phyloP scores from a whole-genome alignment of 1,284 basidiomycete genomes.

The Prillingera fragicola region DNA sequence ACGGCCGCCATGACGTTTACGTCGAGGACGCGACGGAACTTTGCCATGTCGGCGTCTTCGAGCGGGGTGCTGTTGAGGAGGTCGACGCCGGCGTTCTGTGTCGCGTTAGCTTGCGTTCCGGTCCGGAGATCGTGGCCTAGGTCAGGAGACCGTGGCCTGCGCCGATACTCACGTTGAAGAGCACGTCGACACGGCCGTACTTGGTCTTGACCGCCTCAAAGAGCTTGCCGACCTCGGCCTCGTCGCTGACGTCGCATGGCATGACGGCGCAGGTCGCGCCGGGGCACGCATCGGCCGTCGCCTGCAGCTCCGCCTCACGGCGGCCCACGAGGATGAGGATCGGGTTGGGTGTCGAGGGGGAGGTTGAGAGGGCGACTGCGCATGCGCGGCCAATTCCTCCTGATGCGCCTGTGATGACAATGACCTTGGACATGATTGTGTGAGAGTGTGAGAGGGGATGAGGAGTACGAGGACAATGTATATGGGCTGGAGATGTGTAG shows the following conservation, averaged over 20 bases:
- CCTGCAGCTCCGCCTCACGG: conserved; percentile 56
- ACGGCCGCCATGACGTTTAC: conserved; percentile 68
- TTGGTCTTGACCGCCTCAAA: conserved; percentile 55
- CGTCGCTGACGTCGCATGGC: conserved; percentile 56
- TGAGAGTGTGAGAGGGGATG: too few species aligned
- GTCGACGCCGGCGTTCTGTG: conserved; percentile 55
- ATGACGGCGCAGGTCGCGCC: conserved; percentile 48
- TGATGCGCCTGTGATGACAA: conserved; percentile 46
- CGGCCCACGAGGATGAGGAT: conserved; percentile 56
- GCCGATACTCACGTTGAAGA: conserved; percentile 62
- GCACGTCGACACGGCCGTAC: conserved; percentile 64
- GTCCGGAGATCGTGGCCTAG: too few species aligned
- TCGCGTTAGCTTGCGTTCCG: neutral
- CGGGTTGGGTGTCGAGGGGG: conserved; percentile 21
- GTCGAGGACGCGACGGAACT: conserved; percentile 61
- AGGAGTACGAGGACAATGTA: too few species aligned
- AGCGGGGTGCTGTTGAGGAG: conserved; percentile 51
- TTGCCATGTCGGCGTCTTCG: conserved; percentile 59
- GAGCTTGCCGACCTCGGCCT: conserved; percentile 46
- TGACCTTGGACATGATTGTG: conserved; percentile 21
- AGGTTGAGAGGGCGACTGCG: conserved; percentile 55
- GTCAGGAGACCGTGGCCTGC: too few species aligned
- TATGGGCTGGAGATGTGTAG: too few species aligned
- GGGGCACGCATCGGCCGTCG: conserved; percentile 50
- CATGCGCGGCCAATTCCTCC: conserved; percentile 53